Percentiles rank a stretch among this genome's conserved stretches.
Conservation (phyloP, 192 early-diverging fungal species). For the Powellomyces hirtus region DNA sequence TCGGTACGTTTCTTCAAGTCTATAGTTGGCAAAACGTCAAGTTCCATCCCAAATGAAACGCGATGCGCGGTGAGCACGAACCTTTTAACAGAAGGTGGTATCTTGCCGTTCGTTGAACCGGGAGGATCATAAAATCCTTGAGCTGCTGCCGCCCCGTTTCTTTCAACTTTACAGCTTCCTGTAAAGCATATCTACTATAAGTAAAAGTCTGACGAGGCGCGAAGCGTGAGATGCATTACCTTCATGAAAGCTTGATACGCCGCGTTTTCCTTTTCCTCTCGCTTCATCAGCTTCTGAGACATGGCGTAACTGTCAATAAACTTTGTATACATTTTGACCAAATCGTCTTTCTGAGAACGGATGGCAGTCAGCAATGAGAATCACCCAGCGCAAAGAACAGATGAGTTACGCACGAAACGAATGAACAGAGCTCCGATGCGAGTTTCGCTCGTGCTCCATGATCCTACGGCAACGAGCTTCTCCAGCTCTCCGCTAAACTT, state of each 20-base stretch:
- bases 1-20: constrained; percentile 50
- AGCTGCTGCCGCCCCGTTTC: constrained; percentile 31
- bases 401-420: constrained; percentile 24
- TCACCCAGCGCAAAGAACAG: not conserved
- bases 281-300: constrained; percentile 40
- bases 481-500: constrained; percentile 38
- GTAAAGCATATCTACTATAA: too few relatives aligned
- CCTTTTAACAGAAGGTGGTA: constrained; percentile 47
- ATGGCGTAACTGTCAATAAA: constrained; percentile 43
- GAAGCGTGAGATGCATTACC: constrained; percentile 1
- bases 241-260: constrained; percentile 36
- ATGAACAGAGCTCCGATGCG: constrained; percentile 43
- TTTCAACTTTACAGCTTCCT: constrained; percentile 27
- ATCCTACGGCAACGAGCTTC: constrained; percentile 27
- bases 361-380: not conserved
- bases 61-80: too few relatives aligned
- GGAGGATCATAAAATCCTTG: constrained; percentile 38
- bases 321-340: constrained; percentile 31
- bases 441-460: constrained; percentile 35
- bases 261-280: constrained; percentile 36
- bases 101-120: constrained; percentile 44
- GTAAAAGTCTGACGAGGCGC: not conserved
- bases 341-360: constrained; percentile 34
- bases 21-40: constrained; percentile 21
- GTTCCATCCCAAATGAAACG: too few relatives aligned